Evolutionary conservation across 2,329 filamentous ascomycete species (phyloP).

Genomic region (Xylariaceae sp.): DNA sequence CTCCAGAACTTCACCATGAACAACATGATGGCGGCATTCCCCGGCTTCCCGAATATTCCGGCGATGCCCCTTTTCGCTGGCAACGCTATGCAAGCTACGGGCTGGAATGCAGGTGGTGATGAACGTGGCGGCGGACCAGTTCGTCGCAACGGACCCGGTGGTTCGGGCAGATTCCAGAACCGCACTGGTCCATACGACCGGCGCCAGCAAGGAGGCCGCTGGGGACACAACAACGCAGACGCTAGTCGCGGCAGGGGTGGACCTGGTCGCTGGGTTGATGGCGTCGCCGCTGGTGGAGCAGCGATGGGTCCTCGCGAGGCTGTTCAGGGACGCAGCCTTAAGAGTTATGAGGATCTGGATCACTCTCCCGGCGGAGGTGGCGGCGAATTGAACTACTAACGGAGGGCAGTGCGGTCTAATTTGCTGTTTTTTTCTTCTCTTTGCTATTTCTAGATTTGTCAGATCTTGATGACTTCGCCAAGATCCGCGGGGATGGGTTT

Average conservation of each 20-base stretch:
- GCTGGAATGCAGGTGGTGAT: slow-evolving; percentile 47
- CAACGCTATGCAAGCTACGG: slow-evolving; percentile 38
- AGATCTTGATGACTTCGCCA: neutral
- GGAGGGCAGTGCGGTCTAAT: neutral
- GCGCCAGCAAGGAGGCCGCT: slow-evolving; percentile 52
- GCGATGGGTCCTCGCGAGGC: slow-evolving; percentile 84
- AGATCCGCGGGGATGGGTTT: neutral
- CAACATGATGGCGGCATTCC: slow-evolving; percentile 52
- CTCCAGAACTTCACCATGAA: slow-evolving; percentile 65
- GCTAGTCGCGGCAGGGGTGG: slow-evolving; percentile 49
- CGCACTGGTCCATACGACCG: slow-evolving; percentile 71
- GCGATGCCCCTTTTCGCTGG: slow-evolving; percentile 40
- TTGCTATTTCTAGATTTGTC: neutral
- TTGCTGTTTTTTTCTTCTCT: slow-evolving; percentile 1
- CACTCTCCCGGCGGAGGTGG: slow-evolving; percentile 69
- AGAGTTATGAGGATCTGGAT: slow-evolving; percentile 97
- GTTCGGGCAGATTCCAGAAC: slow-evolving; percentile 52
- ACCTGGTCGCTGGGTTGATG: slow-evolving; percentile 64
- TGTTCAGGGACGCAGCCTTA: slow-evolving; percentile 84
- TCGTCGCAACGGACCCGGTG: slow-evolving; percentile 57
- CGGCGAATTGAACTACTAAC: slow-evolving; percentile 82
- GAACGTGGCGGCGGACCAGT: slow-evolving; percentile 60
- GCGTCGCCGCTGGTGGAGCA: slow-evolving; percentile 67
- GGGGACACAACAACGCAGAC: slow-evolving; percentile 43
- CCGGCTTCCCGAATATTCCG: slow-evolving; percentile 57